Conservation (phyloP, 1,139 yeast species). For the Arxiozyma slooffiae region DNA sequence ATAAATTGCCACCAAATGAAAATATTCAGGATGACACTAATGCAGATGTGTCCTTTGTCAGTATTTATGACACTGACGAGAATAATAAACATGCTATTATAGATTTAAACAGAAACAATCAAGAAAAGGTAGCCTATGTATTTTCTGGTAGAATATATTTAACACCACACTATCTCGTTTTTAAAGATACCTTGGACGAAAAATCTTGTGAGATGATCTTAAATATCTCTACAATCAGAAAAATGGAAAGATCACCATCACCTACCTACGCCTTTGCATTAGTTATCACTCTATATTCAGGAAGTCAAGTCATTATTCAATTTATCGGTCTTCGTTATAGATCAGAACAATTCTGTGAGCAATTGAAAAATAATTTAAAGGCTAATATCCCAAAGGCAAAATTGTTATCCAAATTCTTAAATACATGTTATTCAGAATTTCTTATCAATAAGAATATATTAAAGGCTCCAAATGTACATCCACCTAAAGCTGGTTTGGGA, state of each 20-base stretch:
- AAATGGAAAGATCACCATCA: conserved; percentile 78
- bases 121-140: conserved; percentile 26
- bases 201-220: conserved; percentile 59
- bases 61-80: conserved; percentile 30
- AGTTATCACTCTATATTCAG: conserved; percentile 59
- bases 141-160: conserved; percentile 55
- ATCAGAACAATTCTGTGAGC: conserved; percentile 70
- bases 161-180: conserved; percentile 67
- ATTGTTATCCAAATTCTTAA: conserved; percentile 54
- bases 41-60: conserved; percentile 54
- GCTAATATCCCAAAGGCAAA: conserved; percentile 57
- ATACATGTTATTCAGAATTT: conserved; percentile 78
- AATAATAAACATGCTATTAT: conserved; percentile 6
- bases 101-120: conserved; percentile 3
- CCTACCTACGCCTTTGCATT: conserved; percentile 72
- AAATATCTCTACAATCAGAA: conserved; percentile 69
- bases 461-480: conserved; percentile 36
- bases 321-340: conserved; percentile 71
- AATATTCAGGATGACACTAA: conserved; percentile 53
- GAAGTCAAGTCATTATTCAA: conserved; percentile 53
- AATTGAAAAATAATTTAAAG: conserved; percentile 51
- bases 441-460: conserved; percentile 50
- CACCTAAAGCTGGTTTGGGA: conserved; percentile 83
- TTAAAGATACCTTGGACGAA: conserved; percentile 59
- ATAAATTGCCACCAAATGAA: conserved; percentile 64